Percentiles rank a stretch among this genome's conserved stretches.
Evolutionary conservation across 1,284 basidiomycete genomes (phyloP).

Genomic region (Phenoliferia sp.): DNA sequence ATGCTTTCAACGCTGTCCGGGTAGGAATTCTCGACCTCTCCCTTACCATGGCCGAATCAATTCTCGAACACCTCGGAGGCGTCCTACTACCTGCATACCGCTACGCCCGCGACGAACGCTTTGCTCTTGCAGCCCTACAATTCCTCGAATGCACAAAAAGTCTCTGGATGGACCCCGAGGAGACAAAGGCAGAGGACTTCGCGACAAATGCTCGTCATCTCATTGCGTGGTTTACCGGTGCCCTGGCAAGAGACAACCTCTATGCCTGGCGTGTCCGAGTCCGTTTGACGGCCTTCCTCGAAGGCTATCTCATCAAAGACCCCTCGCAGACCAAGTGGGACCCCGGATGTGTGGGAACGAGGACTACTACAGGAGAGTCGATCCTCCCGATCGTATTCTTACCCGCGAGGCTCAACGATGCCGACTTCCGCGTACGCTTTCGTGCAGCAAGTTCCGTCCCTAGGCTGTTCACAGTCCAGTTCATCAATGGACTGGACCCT

Average conservation of each 20-base stretch:
- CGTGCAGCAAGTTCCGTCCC: conserved; percentile 63
- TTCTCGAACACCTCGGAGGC: conserved; percentile 55
- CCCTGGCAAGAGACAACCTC: conserved; percentile 49
- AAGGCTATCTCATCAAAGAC: conserved; percentile 60
- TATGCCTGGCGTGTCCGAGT: conserved; percentile 61
- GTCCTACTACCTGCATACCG: conserved; percentile 56
- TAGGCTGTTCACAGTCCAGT: conserved; percentile 46
- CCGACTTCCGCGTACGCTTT: conserved; percentile 80
- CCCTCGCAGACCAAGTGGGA: conserved; percentile 55
- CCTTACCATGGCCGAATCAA: conserved; percentile 45
- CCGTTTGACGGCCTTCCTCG: conserved; percentile 59
- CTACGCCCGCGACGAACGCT: conserved; percentile 54
- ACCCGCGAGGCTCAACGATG: conserved; percentile 56
- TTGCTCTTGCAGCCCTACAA: conserved; percentile 56
- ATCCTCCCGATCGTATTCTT: conserved; percentile 49
- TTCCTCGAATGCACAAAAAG: conserved; percentile 62
- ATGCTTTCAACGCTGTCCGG: conserved; percentile 56
- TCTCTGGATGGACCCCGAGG: conserved; percentile 56
- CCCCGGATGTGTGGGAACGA: conserved; percentile 35
- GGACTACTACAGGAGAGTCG: conserved; percentile 34
- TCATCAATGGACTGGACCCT: conserved; percentile 12
- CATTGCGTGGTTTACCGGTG: conserved; percentile 53
- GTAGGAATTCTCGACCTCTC: conserved; percentile 55
- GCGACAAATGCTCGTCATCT: conserved; percentile 51
- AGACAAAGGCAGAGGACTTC: conserved; percentile 43